These are phyloP conservation scores for Ambrosia trifida DNA, from an alignment of 129 eudicot genomes.

Conservation along the genomic window DNA sequence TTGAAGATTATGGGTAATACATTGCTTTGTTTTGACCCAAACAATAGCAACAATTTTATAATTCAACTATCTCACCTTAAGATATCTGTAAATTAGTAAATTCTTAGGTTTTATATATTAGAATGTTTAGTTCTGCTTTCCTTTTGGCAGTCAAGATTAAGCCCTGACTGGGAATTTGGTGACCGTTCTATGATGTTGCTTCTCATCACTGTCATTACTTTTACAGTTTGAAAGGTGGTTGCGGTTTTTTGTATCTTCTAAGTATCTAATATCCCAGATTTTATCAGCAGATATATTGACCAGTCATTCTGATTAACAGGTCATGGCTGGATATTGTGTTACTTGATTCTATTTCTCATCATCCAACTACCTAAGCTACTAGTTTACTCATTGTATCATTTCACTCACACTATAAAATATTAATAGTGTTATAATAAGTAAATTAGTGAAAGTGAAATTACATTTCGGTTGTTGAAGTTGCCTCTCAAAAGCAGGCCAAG, in stretches of 20 bases:
- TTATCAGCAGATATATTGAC: constrained; percentile 2
- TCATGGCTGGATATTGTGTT: constrained; percentile 4
- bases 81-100: constrained; percentile 1
- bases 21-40: constrained; percentile 25
- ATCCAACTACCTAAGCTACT: constrained; percentile 15
- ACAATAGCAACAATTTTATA: constrained; percentile 13
- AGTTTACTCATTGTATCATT: background rate
- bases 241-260: too few species aligned
- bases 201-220: background rate
- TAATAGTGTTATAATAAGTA: background rate
- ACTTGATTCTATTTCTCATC: constrained; percentile 1
- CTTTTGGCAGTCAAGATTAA: background rate
- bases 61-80: constrained; percentile 16
- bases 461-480: background rate
- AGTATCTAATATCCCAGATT: background rate
- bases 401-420: background rate
- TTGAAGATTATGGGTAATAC: constrained; percentile 12
- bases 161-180: constrained; percentile 18
- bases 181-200: constrained; percentile 19
- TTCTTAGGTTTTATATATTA: background rate
- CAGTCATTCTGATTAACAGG: constrained; percentile 1
- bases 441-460: background rate
- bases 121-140: background rate
- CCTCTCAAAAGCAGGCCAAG: background rate
- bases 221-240: background rate